Conservation (phyloP, 768 basidiomycete species). For the Lentinus brumalis region DNA sequence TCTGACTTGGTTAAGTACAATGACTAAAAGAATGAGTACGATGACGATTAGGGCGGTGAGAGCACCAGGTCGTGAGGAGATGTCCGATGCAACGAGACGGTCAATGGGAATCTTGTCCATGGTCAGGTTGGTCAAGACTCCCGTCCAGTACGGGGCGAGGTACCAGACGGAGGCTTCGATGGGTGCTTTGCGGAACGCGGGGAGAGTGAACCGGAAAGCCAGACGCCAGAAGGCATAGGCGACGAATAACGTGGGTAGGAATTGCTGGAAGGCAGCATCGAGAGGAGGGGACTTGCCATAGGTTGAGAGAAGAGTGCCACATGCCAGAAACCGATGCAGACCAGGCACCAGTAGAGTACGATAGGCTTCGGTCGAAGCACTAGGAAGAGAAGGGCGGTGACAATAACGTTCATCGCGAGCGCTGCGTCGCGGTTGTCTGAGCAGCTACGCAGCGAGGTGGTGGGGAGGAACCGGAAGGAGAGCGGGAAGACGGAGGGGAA, state of each 20-base stretch:
- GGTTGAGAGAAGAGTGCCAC: slow-evolving; percentile 79
- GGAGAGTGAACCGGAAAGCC: slow-evolving; percentile 73
- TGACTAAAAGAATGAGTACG: slow-evolving; percentile 55
- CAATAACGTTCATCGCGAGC: slow-evolving; percentile 70
- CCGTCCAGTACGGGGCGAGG: slow-evolving; percentile 77
- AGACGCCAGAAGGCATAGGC: slow-evolving; percentile 79
- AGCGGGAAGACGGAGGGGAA: slow-evolving; percentile 79
- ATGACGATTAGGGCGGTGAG: slow-evolving; percentile 71
- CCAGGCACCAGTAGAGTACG: slow-evolving; percentile 73
- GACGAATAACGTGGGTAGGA: slow-evolving; percentile 78
- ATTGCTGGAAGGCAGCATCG: slow-evolving; percentile 71
- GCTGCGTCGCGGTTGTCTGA: slow-evolving; percentile 69
- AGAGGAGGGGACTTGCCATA: slow-evolving; percentile 65
- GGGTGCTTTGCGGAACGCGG: slow-evolving; percentile 65
- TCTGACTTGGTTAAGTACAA: slow-evolving; percentile 76
- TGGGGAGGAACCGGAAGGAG: slow-evolving; percentile 57
- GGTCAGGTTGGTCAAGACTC: slow-evolving; percentile 73
- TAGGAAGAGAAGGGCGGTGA: slow-evolving; percentile 69
- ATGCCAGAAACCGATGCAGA: slow-evolving; percentile 88
- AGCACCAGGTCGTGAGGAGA: slow-evolving; percentile 65
- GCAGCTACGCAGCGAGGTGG: slow-evolving; percentile 60
- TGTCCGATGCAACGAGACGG: slow-evolving; percentile 70
- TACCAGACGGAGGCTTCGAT: slow-evolving; percentile 77
- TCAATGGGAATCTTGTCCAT: slow-evolving; percentile 74
- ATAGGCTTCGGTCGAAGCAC: slow-evolving; percentile 71